Evolutionary conservation across 192 early-diverging fungal genomes (phyloP), one percentile per base, ranked within the genome.

Genomic region (Linnemannia hyalina): DNA sequence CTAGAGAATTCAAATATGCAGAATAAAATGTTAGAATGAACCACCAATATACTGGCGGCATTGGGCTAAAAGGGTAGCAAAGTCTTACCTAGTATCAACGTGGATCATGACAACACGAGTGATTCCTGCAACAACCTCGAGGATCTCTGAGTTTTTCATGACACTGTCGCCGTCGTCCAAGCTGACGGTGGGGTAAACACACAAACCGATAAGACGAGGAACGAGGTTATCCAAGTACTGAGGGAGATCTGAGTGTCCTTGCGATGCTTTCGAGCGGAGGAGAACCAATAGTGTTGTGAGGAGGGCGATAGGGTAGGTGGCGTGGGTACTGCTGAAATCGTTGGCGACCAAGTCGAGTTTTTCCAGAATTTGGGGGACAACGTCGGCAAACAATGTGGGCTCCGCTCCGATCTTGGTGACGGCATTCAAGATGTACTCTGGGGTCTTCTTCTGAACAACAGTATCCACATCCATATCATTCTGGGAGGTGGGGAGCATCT

Each of bases 291-390:
- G 74, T 2, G 93, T 82, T 11, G 74, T 70, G 20, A 93, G 78
- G 20, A 95, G 80, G 11, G 87, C 83, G 26, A 88, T 78, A 6
- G 90, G 83, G 81, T 95, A 95, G 1, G 78, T 60, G n/a, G 77
- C 18, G 47, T 82, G 83, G 4, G 65, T 38, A 35, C 88, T 78
- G 72, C 78, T 68, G 26, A 83, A 80, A 20, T 83, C 71, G 5
- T 47, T 70, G 20, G 73, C 83, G 41, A 78, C 79, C 47, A 74
- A 73, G 42, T 92, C 89, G 20, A 95, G 88, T 75, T 93, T 92
- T 41, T 89, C 82, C 42, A 94, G 70, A 52, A 94, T 81, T 38
- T 85, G 76, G 13, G 85, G 84, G 2, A 91, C 76, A 38, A 84
- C 75, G 23, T 82, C 80, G 26, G 88, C 85, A 70, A 92, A 93